Evolutionary conservation across 169 alveolate species (phyloP).

Genomic region (Plasmodium yoelii): DNA sequence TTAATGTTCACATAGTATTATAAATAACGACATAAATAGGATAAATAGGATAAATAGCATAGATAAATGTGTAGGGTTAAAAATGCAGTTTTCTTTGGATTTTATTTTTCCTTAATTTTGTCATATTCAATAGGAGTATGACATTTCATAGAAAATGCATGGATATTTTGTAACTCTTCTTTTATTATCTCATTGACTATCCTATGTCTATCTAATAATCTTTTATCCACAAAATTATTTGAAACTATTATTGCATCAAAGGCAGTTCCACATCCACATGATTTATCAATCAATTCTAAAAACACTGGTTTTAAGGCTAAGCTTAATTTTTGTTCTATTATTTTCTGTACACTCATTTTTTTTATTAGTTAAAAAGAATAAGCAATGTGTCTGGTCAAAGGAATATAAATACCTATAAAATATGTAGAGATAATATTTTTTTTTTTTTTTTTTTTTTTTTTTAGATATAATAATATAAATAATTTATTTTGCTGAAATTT

Average conservation of each 20-base stretch:
- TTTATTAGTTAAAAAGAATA: constrained; percentile 10
- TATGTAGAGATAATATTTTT: too few species aligned
- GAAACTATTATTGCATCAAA: constrained; percentile 88
- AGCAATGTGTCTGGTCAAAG: too few species aligned
- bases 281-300: constrained; percentile 85
- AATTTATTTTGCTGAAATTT: too few species aligned
- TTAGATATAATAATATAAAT: too few species aligned
- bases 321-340: constrained; percentile 85
- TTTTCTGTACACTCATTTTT: constrained; percentile 71
- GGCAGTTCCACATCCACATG: constrained; percentile 90
- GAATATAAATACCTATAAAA: too few species aligned
- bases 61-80: neutral
- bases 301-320: constrained; percentile 84
- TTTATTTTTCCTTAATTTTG: constrained; percentile 54
- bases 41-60: neutral
- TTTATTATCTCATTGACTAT: constrained; percentile 86
- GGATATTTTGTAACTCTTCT: constrained; percentile 85
- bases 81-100: neutral
- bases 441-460: too few species aligned
- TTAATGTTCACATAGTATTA: neutral
- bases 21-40: neutral
- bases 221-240: constrained; percentile 81
- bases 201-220: constrained; percentile 87
- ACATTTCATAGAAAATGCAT: constrained; percentile 89
- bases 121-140: constrained; percentile 88